phyloP scores from a whole-genome alignment of 306 rosid species.

The Dryas octopetala region DNA sequence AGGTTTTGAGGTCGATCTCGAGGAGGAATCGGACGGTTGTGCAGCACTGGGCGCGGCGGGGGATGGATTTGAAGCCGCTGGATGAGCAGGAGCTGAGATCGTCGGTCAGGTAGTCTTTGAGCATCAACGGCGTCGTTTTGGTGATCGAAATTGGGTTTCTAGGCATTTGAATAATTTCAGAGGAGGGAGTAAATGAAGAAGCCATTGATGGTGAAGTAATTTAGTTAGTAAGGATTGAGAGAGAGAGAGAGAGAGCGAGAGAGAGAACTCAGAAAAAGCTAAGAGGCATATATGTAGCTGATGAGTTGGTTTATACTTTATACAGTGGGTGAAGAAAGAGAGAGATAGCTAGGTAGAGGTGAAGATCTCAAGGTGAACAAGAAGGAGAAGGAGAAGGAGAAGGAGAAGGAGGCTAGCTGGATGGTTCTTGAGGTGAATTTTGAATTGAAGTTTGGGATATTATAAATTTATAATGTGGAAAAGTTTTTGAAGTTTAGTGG shows the following conservation, averaged over 20 bases:
- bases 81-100: conserved; percentile 79
- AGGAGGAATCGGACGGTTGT: conserved; percentile 46
- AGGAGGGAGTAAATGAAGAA: conserved; percentile 11
- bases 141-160: conserved; percentile 8
- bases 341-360: conserved; percentile 5
- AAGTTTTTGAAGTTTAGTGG: conserved; percentile 28
- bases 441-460: conserved; percentile 31
- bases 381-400: conserved; percentile 30
- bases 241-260: too few relatives aligned
- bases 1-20: conserved; percentile 47
- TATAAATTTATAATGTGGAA: conserved; percentile 18
- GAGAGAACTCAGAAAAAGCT: background rate
- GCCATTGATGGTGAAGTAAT: conserved; percentile 27
- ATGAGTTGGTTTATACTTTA: background rate
- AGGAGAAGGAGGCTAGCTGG: conserved; percentile 26
- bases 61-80: conserved; percentile 72
- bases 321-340: conserved; percentile 11
- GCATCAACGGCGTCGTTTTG: conserved; percentile 34
- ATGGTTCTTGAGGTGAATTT: conserved; percentile 35
- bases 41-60: conserved; percentile 71
- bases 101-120: conserved; percentile 69
- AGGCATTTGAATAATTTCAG: conserved; percentile 2
- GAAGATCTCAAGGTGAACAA: conserved; percentile 29
- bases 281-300: background rate
- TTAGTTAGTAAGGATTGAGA: too few relatives aligned